phyloP scores from a whole-genome alignment of 148 eudicot genomes.

The Simmondsia chinensis region DNA sequence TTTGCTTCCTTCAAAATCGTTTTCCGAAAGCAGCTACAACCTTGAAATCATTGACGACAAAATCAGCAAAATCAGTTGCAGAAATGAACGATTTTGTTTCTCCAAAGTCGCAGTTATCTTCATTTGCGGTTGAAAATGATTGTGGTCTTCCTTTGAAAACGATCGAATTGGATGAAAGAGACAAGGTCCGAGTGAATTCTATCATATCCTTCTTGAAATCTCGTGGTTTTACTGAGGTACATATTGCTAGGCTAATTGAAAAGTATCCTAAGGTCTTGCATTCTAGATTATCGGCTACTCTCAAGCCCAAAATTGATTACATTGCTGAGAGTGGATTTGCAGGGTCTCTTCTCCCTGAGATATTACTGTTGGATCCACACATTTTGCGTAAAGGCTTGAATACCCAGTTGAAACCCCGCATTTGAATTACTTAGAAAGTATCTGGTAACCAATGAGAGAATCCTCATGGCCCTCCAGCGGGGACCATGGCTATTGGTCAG shows the following conservation, averaged over 20 bases:
- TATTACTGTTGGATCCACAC: constrained; percentile 3
- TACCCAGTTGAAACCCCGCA: constrained; percentile 8
- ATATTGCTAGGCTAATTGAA: constrained; percentile 8
- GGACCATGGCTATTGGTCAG: constrained; percentile 4
- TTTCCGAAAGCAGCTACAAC: too few species aligned
- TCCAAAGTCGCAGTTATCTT: too few species aligned
- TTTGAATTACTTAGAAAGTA: constrained; percentile 1
- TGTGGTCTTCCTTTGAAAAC: background rate
- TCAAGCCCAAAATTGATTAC: constrained; percentile 15
- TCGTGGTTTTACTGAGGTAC: constrained; percentile 11
- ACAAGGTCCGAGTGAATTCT: background rate
- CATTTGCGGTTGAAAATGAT: too few species aligned
- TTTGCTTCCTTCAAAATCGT: too few species aligned
- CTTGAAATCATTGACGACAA: too few species aligned
- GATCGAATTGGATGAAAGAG: background rate
- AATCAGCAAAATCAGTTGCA: too few species aligned
- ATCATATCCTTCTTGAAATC: constrained; percentile 9
- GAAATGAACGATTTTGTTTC: too few species aligned
- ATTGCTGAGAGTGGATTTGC: constrained; percentile 9
- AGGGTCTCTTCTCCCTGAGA: constrained; percentile 2
- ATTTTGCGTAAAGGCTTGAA: constrained; percentile 11
- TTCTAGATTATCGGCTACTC: background rate
- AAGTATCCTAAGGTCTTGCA: background rate
- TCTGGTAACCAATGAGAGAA: background rate
- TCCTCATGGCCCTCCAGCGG: background rate